Evolutionary conservation across 1,284 basidiomycete genomes (phyloP), one percentile per base, ranked within the genome.

Genomic region (Xerocomus nothofagi): DNA sequence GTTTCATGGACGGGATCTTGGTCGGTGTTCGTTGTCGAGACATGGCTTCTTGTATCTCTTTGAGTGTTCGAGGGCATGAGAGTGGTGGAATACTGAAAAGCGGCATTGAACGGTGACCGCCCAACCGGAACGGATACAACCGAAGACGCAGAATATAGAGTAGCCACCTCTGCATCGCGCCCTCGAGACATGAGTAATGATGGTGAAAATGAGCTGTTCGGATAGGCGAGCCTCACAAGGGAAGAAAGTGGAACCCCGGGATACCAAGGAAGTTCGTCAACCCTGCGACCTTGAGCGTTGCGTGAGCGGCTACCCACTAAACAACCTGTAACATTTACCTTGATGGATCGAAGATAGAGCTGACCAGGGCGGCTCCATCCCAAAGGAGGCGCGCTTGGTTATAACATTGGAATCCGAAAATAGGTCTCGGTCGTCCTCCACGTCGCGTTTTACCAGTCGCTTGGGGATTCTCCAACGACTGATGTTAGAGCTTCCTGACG

Each of bases 401-500:
- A 61, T 53, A 15, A 58, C 17, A 18, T 37, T 27, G 14, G 56
- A 4, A 32, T 66, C 57, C 29, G 49, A 41, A 26, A 51, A 49
- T 2, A 23, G n/a, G 24, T 56, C 62, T 30, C 33, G 42, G 24
- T 56, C 53, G 29, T 55, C 54, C 27, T 31, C 61, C 8, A 29
- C 24, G 23, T 56, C 44, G 18, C 38, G 56, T 24, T 44, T 62
- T 18, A 44, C 43, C 5, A 20, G 15, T 39, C 51, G 54, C 31
- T 40, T 56, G 6, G 65, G 65, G 4, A 67, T 37, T 37, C 74
- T 77, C 96, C 96, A 99, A 24, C 93, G 78, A 59, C 79, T 84
- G 56, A 98, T 79, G 54, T 79, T 86, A 7, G 92, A 91, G 47
- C 78, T 83, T 3, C 90, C 87, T 1, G 88, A 88, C 0, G 95